Evolutionary conservation across 1,284 basidiomycete species (phyloP), one percentile per base, ranked within the genome.

Genomic region (Cutaneotrichosporon arboriforme): DNA sequence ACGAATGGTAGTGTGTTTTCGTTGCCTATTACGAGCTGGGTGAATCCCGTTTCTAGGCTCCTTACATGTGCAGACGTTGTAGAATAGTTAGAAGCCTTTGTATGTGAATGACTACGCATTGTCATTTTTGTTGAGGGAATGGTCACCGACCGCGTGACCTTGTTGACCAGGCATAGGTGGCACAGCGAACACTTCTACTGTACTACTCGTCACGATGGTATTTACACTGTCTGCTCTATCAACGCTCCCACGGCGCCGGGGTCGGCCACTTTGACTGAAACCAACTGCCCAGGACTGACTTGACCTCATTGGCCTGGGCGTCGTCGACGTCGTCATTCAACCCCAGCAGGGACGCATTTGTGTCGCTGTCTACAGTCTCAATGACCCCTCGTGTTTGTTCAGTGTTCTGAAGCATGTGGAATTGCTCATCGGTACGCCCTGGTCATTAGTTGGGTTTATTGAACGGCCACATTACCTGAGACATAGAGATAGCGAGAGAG

Each of bases 11-110:
- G 44, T 4, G n/a, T n/a, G n/a, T n/a, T n/a, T n/a, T n/a, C n/a
- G n/a, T n/a, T n/a, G n/a, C n/a, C n/a, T n/a, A n/a, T n/a, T n/a
- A n/a, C n/a, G n/a, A n/a, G n/a, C n/a, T n/a, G n/a, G n/a, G n/a
- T n/a, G n/a, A n/a, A n/a, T n/a, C n/a, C n/a, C n/a, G n/a, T n/a
- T n/a, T n/a, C n/a, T n/a, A n/a, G n/a, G n/a, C n/a, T n/a, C n/a
- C n/a, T n/a, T n/a, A n/a, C n/a, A n/a, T n/a, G n/a, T n/a, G n/a
- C 26, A 10, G 26, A 10, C 5, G 26, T 31, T 31, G 26, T 31
- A 31, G 26, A 31, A 31, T 31, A n/a, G n/a, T n/a, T n/a, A n/a
- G n/a, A n/a, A n/a, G 75, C 41, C 92, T 93, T 76, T 90, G 90
- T 90, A 65, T 75, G 87, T 85, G 4, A 12, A 37, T 22, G 40